Evolutionary conservation across 2,329 filamentous ascomycete species (phyloP).

Genomic region (Chrysosporium keratinophilum): DNA sequence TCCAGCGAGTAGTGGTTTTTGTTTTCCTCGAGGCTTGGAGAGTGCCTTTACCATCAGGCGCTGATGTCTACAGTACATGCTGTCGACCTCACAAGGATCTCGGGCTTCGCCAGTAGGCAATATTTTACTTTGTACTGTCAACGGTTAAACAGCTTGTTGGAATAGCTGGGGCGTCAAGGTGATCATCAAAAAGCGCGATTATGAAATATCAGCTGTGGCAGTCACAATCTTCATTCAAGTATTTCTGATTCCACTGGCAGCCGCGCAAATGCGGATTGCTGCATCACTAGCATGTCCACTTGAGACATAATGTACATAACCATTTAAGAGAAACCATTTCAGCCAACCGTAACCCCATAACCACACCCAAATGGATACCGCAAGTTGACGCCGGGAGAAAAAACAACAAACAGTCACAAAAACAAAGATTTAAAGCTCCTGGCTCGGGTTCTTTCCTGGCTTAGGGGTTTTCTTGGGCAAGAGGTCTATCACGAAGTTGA

Average conservation of each 20-base stretch:
- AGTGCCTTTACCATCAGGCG: too few relatives aligned
- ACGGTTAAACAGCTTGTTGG: too few relatives aligned
- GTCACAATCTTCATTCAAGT: not conserved
- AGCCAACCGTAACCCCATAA: constrained; percentile 61
- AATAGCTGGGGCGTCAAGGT: too few relatives aligned
- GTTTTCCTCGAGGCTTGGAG: too few relatives aligned
- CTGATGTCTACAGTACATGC: too few relatives aligned
- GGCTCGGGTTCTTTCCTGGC: constrained; percentile 81
- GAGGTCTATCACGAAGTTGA: constrained; percentile 55
- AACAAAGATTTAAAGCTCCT: constrained; percentile 74
- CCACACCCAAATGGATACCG: constrained; percentile 55
- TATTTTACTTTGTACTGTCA: too few relatives aligned
- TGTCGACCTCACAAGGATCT: too few relatives aligned
- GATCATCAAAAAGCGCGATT: too few relatives aligned
- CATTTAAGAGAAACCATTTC: constrained; percentile 48
- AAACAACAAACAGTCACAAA: constrained; percentile 36
- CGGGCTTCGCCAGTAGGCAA: too few relatives aligned
- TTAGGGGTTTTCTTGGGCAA: constrained; percentile 99
- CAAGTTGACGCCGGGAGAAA: constrained; percentile 60
- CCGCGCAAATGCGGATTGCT: constrained; percentile 20
- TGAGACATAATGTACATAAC: constrained; percentile 43
- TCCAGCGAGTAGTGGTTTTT: too few relatives aligned
- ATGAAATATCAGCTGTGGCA: not conserved
- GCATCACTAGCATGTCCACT: constrained; percentile 41
- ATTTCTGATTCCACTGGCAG: constrained; percentile 8